Evolutionary conservation across 73 alveolate species (phyloP), one percentile per base, ranked within the genome.

Genomic region (Paramecium sexaurelia): DNA sequence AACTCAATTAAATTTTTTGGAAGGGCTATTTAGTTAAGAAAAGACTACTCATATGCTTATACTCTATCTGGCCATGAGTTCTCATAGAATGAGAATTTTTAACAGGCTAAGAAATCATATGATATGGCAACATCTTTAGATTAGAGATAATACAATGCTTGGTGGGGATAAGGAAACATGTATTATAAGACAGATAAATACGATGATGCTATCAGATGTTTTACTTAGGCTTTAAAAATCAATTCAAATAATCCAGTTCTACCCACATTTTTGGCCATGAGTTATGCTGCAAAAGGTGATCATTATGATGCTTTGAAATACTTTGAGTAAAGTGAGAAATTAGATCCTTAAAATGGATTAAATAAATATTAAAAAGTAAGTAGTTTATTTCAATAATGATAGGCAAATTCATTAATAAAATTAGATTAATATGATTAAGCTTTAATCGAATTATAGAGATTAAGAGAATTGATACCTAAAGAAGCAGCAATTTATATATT

Each of bases 131-230:
- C 94, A 67, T 84, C 97, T 26, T 95, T 93, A 68, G 99, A 97
- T 94, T 97, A 95, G 35, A 92, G 99, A 84, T 96, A 97, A 67
- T 97, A 96, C n/a, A 97, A 97, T 90, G 98, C 99, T n/a, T 97
- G 99, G 99, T 97, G 99, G 99, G 99, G 99, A 19, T 94, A 95
- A 6, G 99, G 99, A 71, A 96, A 97, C 84, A 97, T 97, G 55
- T 95, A 92, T 91, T 92, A 96, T 92, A 97, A 97, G 75, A 95
- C 97, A 89, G 99, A 97, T 92, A 97, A 97, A 92, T 97, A 96
- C 85, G 96, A 91, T 55, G 95, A 94, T 56, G 99, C 99, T 7
- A 94, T 96, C 2, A 89, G 95, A 91, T 92, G 93, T 51, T 96
- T 97, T 92, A 56, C 93, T 45, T 87, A 92, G 55, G 98, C 99